Evolutionary conservation across 2,329 filamentous ascomycete species (phyloP).

Genomic region (Fusarium graminum): DNA sequence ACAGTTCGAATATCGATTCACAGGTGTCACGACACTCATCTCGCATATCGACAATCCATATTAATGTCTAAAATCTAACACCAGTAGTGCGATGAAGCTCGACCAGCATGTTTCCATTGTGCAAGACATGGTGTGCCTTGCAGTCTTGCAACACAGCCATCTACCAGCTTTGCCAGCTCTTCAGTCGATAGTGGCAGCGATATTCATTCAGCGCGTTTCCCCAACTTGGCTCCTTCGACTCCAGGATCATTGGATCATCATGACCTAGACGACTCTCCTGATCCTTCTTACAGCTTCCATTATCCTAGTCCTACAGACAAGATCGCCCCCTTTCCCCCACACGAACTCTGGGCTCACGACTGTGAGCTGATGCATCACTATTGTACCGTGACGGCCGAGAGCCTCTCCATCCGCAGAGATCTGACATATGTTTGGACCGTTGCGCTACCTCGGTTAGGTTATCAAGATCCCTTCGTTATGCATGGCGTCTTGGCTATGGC

Average conservation of each 20-base stretch:
- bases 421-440: conserved; percentile 48
- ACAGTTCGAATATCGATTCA: neutral
- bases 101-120: conserved; percentile 51
- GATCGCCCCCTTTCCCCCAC: conserved; percentile 44
- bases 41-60: neutral
- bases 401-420: conserved; percentile 43
- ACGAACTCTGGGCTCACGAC: conserved; percentile 42
- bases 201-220: conserved; percentile 15
- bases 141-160: conserved; percentile 42
- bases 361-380: conserved; percentile 53
- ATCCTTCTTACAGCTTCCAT: conserved; percentile 10
- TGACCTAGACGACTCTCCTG: conserved; percentile 20
- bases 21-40: neutral
- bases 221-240: conserved; percentile 32
- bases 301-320: conserved; percentile 34
- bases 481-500: conserved; percentile 51
- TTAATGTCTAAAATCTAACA: conserved; percentile 14
- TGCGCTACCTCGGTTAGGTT: conserved; percentile 47
- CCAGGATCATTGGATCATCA: conserved; percentile 25
- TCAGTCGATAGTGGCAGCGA: conserved; percentile 1
- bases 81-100: conserved; percentile 47
- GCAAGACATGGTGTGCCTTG: conserved; percentile 48
- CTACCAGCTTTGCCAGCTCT: neutral
- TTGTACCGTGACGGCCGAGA: conserved; percentile 46
- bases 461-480: conserved; percentile 48